Evolutionary conservation across 75 land plant species (phyloP).

Genomic region (Sequoia sempervirens): DNA sequence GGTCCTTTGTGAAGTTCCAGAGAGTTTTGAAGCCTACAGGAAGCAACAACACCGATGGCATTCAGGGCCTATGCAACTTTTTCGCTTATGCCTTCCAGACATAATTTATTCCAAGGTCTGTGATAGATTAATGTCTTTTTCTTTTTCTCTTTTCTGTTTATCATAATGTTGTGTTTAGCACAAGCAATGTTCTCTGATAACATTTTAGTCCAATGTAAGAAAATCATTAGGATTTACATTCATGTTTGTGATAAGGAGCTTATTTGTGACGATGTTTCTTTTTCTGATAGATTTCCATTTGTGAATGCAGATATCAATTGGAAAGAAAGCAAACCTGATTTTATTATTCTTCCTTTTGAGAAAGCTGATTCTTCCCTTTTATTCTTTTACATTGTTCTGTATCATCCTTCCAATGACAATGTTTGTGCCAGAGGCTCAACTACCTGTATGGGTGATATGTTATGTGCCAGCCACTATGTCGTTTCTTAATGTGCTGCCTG

Average conservation of each 20-base stretch:
- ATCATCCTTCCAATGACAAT: constrained; percentile 88
- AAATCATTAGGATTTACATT: not conserved
- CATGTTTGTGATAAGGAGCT: not conserved
- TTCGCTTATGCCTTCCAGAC: constrained; percentile 69
- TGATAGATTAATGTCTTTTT: constrained; percentile 1
- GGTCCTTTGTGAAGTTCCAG: constrained; percentile 83
- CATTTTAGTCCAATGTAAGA: not conserved
- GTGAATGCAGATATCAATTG: constrained; percentile 46
- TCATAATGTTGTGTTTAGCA: not conserved
- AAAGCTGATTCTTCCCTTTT: constrained; percentile 85
- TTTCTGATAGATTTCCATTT: not conserved
- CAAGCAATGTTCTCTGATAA: not conserved
- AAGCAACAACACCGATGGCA: constrained; percentile 96
- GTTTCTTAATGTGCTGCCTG: constrained; percentile 72
- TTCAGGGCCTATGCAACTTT: constrained; percentile 92
- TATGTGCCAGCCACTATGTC: constrained; percentile 79
- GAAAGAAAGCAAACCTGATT: constrained; percentile 78
- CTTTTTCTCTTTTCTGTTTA: not conserved
- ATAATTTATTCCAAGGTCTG: constrained; percentile 68
- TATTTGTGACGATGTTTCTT: not conserved
- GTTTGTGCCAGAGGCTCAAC: constrained; percentile 83
- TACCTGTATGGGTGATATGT: constrained; percentile 93
- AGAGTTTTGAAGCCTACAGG: constrained; percentile 78
- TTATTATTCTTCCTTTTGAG: constrained; percentile 82
- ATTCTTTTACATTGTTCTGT: constrained; percentile 90